These are phyloP conservation scores for Kurtzmaniella natalensis DNA, from an alignment of 1,139 yeast species.

Conservation along the genomic window DNA sequence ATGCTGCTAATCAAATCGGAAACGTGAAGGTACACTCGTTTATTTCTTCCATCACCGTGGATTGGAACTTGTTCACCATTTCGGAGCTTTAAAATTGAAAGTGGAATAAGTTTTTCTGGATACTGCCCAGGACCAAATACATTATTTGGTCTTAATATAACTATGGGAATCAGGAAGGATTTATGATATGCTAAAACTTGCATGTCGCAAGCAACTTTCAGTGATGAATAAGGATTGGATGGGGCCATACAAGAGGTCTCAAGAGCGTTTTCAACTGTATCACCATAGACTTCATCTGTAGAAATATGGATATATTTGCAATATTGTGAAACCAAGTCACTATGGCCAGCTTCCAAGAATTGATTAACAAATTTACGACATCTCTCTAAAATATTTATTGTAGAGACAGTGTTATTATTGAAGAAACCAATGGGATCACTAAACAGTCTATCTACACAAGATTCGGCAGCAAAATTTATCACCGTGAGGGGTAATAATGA, in stretches of 20 bases:
- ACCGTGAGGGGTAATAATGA: constrained; percentile 17
- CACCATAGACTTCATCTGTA: constrained; percentile 63
- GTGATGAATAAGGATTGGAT: constrained; percentile 58
- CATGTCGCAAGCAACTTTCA: constrained; percentile 55
- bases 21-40: constrained; percentile 45
- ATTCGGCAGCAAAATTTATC: constrained; percentile 56
- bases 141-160: constrained; percentile 49
- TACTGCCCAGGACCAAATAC: constrained; percentile 55
- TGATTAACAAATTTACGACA: constrained; percentile 15
- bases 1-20: constrained; percentile 46
- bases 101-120: constrained; percentile 55
- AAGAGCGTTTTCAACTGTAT: constrained; percentile 18
- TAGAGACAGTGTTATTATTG: constrained; percentile 43
- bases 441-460: constrained; percentile 55
- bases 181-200: constrained; percentile 44
- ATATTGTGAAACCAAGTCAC: no score
- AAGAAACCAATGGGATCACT: constrained; percentile 43
- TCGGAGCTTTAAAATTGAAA: constrained; percentile 12
- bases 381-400: constrained; percentile 48
- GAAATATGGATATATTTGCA: constrained; percentile 49
- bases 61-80: constrained; percentile 21
- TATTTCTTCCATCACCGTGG: constrained; percentile 49
- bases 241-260: constrained; percentile 43
- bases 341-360: constrained; percentile 3
- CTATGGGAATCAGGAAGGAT: constrained; percentile 41